Percentiles rank a stretch among this genome's conserved stretches.
Evolutionary conservation across 2,329 filamentous ascomycete genomes (phyloP).

Genomic region (Ophiostoma ulmi): DNA sequence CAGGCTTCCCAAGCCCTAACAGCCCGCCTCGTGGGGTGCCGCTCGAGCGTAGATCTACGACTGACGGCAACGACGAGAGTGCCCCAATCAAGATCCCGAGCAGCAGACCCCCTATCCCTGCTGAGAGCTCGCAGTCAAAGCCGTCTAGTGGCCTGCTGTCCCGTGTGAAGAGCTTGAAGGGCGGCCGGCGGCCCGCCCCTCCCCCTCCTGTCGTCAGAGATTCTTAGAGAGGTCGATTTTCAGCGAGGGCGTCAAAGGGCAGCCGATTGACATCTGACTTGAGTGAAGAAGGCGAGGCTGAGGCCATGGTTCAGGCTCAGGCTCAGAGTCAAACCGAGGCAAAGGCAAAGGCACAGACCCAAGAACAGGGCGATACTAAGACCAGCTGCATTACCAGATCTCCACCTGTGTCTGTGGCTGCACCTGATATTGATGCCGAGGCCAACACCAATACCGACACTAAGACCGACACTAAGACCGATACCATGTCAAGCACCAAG

Average conservation of each 20-base stretch:
- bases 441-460: not conserved
- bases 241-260: conserved; percentile 15
- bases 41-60: conserved; percentile 61
- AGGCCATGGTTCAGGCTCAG: not conserved
- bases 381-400: not conserved
- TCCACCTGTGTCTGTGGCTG: not conserved
- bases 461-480: not conserved
- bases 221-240: conserved; percentile 27
- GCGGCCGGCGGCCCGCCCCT: conserved; percentile 49
- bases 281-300: conserved; percentile 2
- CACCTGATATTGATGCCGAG: not conserved
- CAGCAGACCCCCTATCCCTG: conserved; percentile 32
- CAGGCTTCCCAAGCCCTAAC: conserved; percentile 33
- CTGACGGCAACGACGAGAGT: conserved; percentile 40
- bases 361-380: not conserved
- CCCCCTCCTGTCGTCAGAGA: conserved; percentile 27
- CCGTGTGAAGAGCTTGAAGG: conserved; percentile 78
- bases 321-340: not conserved
- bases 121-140: conserved; percentile 35
- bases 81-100: not conserved
- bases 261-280: conserved; percentile 15
- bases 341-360: not conserved
- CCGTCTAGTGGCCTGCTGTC: conserved; percentile 62
- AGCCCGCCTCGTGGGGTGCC: conserved; percentile 51
- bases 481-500: not conserved